These are phyloP conservation scores for Zea luxurians DNA, from an alignment of 176 grass and related monocot species.

Conservation along the genomic window DNA sequence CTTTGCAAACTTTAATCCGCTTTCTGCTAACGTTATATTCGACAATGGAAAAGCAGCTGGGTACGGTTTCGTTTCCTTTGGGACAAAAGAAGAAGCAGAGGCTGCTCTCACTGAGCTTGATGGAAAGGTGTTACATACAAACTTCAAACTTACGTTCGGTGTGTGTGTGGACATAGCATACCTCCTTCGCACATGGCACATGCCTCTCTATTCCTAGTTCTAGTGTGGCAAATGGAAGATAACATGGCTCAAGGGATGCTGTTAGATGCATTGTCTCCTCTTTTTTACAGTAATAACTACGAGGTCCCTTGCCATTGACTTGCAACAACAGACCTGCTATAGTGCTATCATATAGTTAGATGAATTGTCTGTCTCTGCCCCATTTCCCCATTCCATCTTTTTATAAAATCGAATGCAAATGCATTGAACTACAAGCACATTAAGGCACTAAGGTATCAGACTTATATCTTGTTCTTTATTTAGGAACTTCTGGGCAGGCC, in stretches of 20 bases:
- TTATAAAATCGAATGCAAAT: slow-evolving; percentile 1
- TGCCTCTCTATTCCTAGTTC: too few species aligned
- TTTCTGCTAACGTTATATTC: slow-evolving; percentile 69
- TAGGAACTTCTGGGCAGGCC: slow-evolving; percentile 90
- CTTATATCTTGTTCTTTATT: slow-evolving; percentile 33
- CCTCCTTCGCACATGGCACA: slow-evolving; percentile 7
- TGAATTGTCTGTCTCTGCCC: slow-evolving; percentile 5
- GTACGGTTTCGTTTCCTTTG: slow-evolving; percentile 91
- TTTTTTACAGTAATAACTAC: slow-evolving; percentile 15
- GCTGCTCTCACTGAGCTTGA: slow-evolving; percentile 74
- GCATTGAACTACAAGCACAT: background rate
- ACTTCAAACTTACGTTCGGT: slow-evolving; percentile 14
- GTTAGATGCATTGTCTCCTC: background rate
- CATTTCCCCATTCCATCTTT: slow-evolving; percentile 1
- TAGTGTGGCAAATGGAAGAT: too few species aligned
- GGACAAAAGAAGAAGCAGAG: slow-evolving; percentile 72
- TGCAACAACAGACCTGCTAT: background rate
- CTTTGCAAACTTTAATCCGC: slow-evolving; percentile 60
- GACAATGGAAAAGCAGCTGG: slow-evolving; percentile 67
- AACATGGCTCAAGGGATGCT: too few species aligned
- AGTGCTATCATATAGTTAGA: background rate
- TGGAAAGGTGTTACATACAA: slow-evolving; percentile 61
- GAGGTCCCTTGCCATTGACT: slow-evolving; percentile 8
- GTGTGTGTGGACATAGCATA: slow-evolving; percentile 17
- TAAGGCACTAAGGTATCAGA: slow-evolving; percentile 11